Evolutionary conservation across 306 rosid genomes (phyloP).

Genomic region (Sophora flavescens): DNA sequence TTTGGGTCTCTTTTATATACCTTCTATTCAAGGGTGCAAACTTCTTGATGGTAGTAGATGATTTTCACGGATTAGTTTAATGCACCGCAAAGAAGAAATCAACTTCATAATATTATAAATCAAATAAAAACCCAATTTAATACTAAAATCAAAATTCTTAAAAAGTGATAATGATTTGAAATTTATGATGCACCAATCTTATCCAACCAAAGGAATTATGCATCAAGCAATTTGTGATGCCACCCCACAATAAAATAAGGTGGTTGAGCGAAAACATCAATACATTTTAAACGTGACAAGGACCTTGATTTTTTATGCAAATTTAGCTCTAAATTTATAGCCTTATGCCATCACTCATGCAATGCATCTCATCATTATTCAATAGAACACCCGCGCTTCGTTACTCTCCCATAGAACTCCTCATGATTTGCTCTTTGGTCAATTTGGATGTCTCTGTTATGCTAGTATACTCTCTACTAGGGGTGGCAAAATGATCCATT

Average conservation of each 20-base stretch:
- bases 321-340: no score
- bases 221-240: background rate
- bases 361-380: background rate
- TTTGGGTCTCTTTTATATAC: background rate
- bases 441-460: background rate
- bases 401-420: background rate
- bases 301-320: background rate
- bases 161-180: background rate
- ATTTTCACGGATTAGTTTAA: no score
- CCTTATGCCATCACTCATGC: background rate
- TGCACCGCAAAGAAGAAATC: background rate
- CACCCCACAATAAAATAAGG: background rate
- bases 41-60: no score
- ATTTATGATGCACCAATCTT: background rate
- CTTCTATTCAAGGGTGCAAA: no score
- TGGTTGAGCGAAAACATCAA: background rate
- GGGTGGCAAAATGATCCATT: no score
- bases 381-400: background rate
- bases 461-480: no score
- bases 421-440: background rate
- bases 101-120: no score
- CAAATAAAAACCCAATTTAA: no score
- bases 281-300: background rate
- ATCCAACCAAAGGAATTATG: background rate
- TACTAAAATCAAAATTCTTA: background rate